Base-by-base conservation (phyloP, 1,284 basidiomycete species). In the Mycena sp. region DNA sequence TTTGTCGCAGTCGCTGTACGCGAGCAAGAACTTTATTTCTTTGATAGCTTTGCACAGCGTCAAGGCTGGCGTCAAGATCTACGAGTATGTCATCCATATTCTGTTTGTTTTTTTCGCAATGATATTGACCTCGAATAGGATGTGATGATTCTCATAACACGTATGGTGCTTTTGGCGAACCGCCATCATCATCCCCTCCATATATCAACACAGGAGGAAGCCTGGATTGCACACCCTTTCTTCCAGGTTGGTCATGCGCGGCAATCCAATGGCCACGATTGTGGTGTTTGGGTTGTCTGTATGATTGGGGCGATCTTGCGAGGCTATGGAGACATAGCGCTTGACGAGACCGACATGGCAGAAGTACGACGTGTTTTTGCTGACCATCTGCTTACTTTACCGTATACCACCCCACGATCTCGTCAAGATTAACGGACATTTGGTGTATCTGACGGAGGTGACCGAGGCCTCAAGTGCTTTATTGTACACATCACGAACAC, bases 251-350 rank as follows among this genome's bases (percentile, higher is more conserved):
- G 48, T 50, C 8, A 54, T 30, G 48, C 4, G 3, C 20, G n/a
- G 4, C 50, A 54, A 54, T 54, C n/a, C 22, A 54, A 54, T 14
- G n/a, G 13, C 22, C 61, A 55, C 37, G 72, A 74, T 46, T 74
- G 73, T 50, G 72, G 73, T 0, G 13, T 74, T 0, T 75, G 73
- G 73, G 72, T 75, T 5, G 37, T 75, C 10, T 54, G 65, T 16
- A 61, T 56, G 38, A 69, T 75, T 4, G 73, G 39, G 0, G 72
- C 73, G 1, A 44, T 73, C 20, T 7, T 73, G 30, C 68, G 65
- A 2, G 69, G 72, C 37, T 6, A 56, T n/a, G n/a, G n/a, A n/a
- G n/a, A n/a, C n/a, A n/a, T n/a, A n/a, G n/a, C n/a, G n/a, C n/a
- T n/a, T n/a, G n/a, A n/a, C n/a, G n/a, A n/a, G n/a, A n/a, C n/a